Base-by-base conservation (phyloP, 2,329 filamentous ascomycete genomes). In the Parastagonospora nodorum region DNA sequence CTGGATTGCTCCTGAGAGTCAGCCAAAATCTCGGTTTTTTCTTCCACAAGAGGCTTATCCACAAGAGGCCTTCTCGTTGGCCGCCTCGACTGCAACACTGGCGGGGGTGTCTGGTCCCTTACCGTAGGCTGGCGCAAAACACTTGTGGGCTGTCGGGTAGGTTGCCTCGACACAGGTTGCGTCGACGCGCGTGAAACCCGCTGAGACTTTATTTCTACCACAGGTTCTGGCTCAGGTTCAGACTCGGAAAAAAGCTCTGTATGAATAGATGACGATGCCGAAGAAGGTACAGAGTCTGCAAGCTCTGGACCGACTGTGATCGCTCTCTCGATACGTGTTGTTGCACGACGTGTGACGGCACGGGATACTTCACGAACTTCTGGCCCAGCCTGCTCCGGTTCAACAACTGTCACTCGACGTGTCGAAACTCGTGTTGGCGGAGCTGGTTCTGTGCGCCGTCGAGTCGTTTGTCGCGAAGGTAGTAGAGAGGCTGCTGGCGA, bases 101-200 rank as follows among this genome's bases (percentile, higher is more conserved):
- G 32, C 11, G 27, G 27, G 27, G 43, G 16, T 12, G 31, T 24
- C 16, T 30, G 28, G 41, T 29, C 39, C 8, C 27, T 29, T 40
- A 32, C 30, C 16, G 43, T 45, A 27, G 35, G 40, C 32, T 16
- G n/a, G 14, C 14, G 33, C 33, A 14, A 36, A 15, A 36, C n/a
- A 14, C 7, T 14, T 7, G 33, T 36, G 16, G 33, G 36, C 29
- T 33, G 44, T 27, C 37, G 41, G 10, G 48, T 51, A 31, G 48
- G 42, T 38, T 49, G 42, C 28, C 42, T 9, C 15, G 29, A 33
- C 10, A 44, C 30, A 27, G 28, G 8, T 8, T 32, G 11, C 10
- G 39, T 42, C 31, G 39, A n/a, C 11, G 14, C 8, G 3, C 14
- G 39, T 8, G 39, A 42, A 31, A 16, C 27, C 31, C 28, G 39